Evolutionary conservation across 2,329 filamentous ascomycete species (phyloP).

Genomic region (Hymenotorrendiella dingleyae): DNA sequence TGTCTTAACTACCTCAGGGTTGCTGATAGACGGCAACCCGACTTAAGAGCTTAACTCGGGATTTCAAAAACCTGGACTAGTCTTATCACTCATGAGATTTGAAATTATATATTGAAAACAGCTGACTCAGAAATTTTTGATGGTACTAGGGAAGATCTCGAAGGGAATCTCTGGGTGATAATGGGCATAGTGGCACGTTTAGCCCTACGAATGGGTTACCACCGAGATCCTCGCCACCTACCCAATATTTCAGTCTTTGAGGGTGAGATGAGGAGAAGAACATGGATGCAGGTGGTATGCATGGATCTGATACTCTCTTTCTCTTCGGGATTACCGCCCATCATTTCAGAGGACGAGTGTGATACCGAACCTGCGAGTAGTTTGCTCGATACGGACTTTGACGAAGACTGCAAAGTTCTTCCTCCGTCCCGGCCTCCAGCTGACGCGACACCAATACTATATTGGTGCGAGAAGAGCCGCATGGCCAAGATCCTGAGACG

Average conservation of each 20-base stretch:
- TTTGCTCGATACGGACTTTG: slow-evolving; percentile 59
- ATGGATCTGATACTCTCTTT: slow-evolving; percentile 60
- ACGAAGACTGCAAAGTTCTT: slow-evolving; percentile 45
- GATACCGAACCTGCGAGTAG: slow-evolving; percentile 57
- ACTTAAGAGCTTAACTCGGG: no score
- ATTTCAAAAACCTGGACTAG: no score
- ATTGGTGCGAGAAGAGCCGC: slow-evolving; percentile 41
- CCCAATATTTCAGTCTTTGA: slow-evolving; percentile 44
- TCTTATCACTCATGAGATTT: no score
- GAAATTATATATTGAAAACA: no score
- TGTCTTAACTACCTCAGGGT: no score
- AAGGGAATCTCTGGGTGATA: slow-evolving; percentile 48
- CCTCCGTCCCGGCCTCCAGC: slow-evolving; percentile 48
- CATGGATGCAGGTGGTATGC: slow-evolving; percentile 48
- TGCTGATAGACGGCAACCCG: no score
- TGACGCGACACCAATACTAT: slow-evolving; percentile 52
- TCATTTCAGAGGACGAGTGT: slow-evolving; percentile 56
- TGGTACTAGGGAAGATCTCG: slow-evolving; percentile 41
- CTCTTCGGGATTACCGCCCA: slow-evolving; percentile 59
- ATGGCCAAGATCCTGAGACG: slow-evolving; percentile 43
- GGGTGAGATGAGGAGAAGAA: slow-evolving; percentile 51
- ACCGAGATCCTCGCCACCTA: slow-evolving; percentile 44
- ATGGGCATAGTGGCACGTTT: slow-evolving; percentile 44
- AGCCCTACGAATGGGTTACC: slow-evolving; percentile 52
- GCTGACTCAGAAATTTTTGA: no score